phyloP scores from a whole-genome alignment of 495 filamentous ascomycete genomes.

The Massariosphaeria phaeospora region DNA sequence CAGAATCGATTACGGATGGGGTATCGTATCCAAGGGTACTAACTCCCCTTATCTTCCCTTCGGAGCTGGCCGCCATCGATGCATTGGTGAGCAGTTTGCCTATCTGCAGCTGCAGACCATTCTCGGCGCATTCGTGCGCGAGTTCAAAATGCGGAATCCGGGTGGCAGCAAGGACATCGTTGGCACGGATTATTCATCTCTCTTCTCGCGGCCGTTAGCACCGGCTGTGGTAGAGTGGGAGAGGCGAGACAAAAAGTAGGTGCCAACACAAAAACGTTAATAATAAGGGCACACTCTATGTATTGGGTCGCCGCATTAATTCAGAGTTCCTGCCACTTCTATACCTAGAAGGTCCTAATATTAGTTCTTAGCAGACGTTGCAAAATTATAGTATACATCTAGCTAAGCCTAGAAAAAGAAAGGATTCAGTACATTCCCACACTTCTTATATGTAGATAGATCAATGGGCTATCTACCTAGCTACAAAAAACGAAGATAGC shows the following conservation, averaged over 20 bases:
- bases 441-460: too few relatives aligned
- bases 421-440: too few relatives aligned
- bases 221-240: slow-evolving; percentile 31
- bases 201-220: slow-evolving; percentile 23
- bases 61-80: slow-evolving; percentile 86
- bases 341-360: too few relatives aligned
- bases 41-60: slow-evolving; percentile 88
- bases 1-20: slow-evolving; percentile 88
- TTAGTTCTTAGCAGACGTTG: too few relatives aligned
- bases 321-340: too few relatives aligned
- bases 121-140: slow-evolving; percentile 67
- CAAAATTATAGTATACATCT: too few relatives aligned
- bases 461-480: too few relatives aligned
- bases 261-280: too few relatives aligned
- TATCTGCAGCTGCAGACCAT: slow-evolving; percentile 88
- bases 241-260: slow-evolving; percentile 2
- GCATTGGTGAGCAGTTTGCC: slow-evolving; percentile 96
- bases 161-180: slow-evolving; percentile 64
- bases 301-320: not conserved
- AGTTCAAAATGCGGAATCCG: slow-evolving; percentile 68
- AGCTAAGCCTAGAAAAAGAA: too few relatives aligned
- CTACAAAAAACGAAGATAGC: too few relatives aligned
- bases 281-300: not conserved
- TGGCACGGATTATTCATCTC: slow-evolving; percentile 66
- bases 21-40: slow-evolving; percentile 83